Percentiles rank a stretch among this genome's conserved stretches.
These are phyloP conservation scores for Saccharomyces eubayanus DNA, from an alignment of 805 yeast genomes.

Conservation along the genomic window DNA sequence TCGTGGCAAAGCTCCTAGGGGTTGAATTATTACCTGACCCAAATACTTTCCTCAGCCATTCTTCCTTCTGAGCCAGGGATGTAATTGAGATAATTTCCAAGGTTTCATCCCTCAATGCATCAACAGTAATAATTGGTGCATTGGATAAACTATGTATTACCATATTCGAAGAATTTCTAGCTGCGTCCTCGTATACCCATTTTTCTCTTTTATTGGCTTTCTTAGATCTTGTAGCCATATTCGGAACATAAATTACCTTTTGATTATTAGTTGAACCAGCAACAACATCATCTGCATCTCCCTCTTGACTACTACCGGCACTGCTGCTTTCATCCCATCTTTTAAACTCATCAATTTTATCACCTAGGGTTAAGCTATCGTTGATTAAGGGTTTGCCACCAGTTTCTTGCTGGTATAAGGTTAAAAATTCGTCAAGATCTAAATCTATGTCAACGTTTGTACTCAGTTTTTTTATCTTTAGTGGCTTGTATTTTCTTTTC, in stretches of 20 bases:
- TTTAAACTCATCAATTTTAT: conserved; percentile 19
- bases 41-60: conserved; percentile 63
- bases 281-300: conserved; percentile 16
- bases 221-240: conserved; percentile 73
- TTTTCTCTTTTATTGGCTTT: conserved; percentile 68
- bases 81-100: conserved; percentile 75
- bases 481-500: conserved; percentile 61
- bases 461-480: conserved; percentile 59
- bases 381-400: conserved; percentile 5
- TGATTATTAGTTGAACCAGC: conserved; percentile 30
- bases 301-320: conserved; percentile 24
- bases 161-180: conserved; percentile 50
- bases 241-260: conserved; percentile 59
- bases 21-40: conserved; percentile 72
- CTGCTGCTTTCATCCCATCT: conserved; percentile 27
- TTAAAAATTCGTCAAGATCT: conserved; percentile 56
- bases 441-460: conserved; percentile 62
- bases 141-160: conserved; percentile 47
- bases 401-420: conserved; percentile 33
- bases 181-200: conserved; percentile 68
- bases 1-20: conserved; percentile 71
- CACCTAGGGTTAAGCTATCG: conserved; percentile 13
- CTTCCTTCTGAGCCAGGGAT: conserved; percentile 67
- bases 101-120: conserved; percentile 70
- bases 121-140: conserved; percentile 73